Evolutionary conservation across 805 yeast species (phyloP), one percentile per base, ranked within the genome.

Genomic region (Saccharomycopsis babjevae): DNA sequence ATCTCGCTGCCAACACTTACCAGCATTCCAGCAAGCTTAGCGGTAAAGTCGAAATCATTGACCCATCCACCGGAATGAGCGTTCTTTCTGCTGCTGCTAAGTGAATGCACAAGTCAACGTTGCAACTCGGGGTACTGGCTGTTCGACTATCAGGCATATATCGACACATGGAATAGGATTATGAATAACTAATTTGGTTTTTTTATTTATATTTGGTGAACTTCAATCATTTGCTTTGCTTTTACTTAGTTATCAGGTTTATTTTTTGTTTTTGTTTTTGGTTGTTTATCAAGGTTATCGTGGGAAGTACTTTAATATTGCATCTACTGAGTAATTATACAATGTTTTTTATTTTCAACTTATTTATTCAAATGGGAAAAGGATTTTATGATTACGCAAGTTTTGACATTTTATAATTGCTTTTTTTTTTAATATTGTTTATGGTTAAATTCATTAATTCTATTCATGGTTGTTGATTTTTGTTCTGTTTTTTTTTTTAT

Each of bases 21-120:
- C 60, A 58, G 10, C 50, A 57, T 18, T 58, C 42, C 25, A 59
- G 59, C 46, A 62, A 62, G 40, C 57, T 57, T 28, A 28, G 52
- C 10, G 52, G 52, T 13, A 46, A 46, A 25, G 50, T 62, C 54
- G 65, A 62, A 54, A 62, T 62, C 42, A 61, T 62, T 28, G 59
- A 62, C 52, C 65, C 65, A 20, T 54, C 32, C 25, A 62, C 65
- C 20, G 62, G 65, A 16, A 25, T 60, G 55, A 50, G 64, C 20
- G 59, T 61, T 32, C 59, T 56, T 25, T 25, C 58, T 18, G 46
- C 30, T 32, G 15, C 22, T 28, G 42, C 52, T 20, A 59, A 43
- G 55, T 59, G n/a, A 39, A 22, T 42, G 25, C 8, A 42, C 10
- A 28, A 22, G 7, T 3, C 10, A 7, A 25, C 13, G 18, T 16